Percentiles rank a stretch among this genome's conserved stretches.
phyloP scores from a whole-genome alignment of 108 stramenopile genomes.

The Discostella pseudostelligera region DNA sequence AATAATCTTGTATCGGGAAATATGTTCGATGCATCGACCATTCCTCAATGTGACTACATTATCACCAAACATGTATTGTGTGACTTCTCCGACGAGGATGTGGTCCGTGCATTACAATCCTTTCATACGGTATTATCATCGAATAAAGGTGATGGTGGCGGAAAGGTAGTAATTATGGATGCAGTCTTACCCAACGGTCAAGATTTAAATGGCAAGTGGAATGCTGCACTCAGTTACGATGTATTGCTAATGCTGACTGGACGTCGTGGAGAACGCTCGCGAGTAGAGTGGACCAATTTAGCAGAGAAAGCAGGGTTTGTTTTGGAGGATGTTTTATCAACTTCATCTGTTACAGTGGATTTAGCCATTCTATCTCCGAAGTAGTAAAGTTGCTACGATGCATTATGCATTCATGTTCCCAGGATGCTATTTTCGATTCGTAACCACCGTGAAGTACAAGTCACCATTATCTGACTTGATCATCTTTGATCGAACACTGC shows the following conservation, averaged over 20 bases:
- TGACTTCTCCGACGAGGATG: constrained; percentile 46
- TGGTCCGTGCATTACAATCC: constrained; percentile 27
- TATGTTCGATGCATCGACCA: constrained; percentile 44
- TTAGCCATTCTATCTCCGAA: constrained; percentile 26
- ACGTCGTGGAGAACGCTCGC: constrained; percentile 35
- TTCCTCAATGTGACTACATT: constrained; percentile 43
- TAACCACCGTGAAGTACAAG: constrained; percentile 34
- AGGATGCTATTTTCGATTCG: constrained; percentile 15
- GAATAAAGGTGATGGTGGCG: not conserved
- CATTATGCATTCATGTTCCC: not conserved
- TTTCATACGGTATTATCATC: constrained; percentile 24
- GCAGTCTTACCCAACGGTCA: constrained; percentile 35
- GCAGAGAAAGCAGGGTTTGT: constrained; percentile 32
- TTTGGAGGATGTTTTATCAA: constrained; percentile 29
- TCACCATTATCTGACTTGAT: constrained; percentile 23
- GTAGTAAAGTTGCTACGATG: not conserved
- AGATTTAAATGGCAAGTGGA: constrained; percentile 42
- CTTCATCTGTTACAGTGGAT: constrained; percentile 40
- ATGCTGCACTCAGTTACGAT: constrained; percentile 40
- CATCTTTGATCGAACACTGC: constrained; percentile 35
- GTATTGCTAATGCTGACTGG: constrained; percentile 42
- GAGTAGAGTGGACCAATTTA: constrained; percentile 41
- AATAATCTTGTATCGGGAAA: constrained; percentile 28
- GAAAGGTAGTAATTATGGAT: constrained; percentile 45
- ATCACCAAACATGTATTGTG: constrained; percentile 46